Conservation (phyloP, 2,329 filamentous ascomycete species). For the Pseudocercospora pini-densiflorae region DNA sequence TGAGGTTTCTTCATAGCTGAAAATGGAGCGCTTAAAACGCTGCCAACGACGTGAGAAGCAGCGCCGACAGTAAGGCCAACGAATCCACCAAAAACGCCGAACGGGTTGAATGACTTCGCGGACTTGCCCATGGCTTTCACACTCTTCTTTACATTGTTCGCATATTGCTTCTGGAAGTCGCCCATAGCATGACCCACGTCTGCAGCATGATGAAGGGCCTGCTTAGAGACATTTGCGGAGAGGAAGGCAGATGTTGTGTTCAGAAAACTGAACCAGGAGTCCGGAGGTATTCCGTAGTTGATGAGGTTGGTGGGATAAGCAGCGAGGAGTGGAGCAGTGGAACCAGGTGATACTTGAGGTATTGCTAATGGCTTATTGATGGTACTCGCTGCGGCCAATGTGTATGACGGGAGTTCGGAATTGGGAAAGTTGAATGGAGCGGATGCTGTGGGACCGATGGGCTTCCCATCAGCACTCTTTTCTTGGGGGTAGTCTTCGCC, state of each 20-base stretch:
- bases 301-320: constrained; percentile 24
- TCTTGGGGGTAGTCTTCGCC: background rate
- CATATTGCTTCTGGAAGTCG: constrained; percentile 25
- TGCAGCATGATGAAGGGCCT: constrained; percentile 28
- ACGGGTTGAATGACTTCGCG: constrained; percentile 21
- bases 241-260: constrained; percentile 28
- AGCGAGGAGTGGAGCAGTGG: constrained; percentile 23
- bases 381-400: constrained; percentile 12
- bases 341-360: constrained; percentile 20
- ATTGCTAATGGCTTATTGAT: constrained; percentile 23
- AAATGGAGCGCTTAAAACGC: constrained; percentile 18
- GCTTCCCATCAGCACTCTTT: background rate
- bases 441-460: constrained; percentile 18
- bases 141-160: constrained; percentile 19
- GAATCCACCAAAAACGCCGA: constrained; percentile 25
- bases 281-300: constrained; percentile 25
- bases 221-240: constrained; percentile 26
- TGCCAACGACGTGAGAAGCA: constrained; percentile 23
- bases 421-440: constrained; percentile 27
- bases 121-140: constrained; percentile 23
- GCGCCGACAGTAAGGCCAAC: constrained; percentile 26
- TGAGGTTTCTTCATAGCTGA: constrained; percentile 23
- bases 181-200: constrained; percentile 21
- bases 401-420: constrained; percentile 20
- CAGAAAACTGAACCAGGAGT: constrained; percentile 26